These are phyloP conservation scores for Scedosporium minutisporum DNA, from an alignment of 2,329 filamentous ascomycete genomes.

Conservation along the genomic window DNA sequence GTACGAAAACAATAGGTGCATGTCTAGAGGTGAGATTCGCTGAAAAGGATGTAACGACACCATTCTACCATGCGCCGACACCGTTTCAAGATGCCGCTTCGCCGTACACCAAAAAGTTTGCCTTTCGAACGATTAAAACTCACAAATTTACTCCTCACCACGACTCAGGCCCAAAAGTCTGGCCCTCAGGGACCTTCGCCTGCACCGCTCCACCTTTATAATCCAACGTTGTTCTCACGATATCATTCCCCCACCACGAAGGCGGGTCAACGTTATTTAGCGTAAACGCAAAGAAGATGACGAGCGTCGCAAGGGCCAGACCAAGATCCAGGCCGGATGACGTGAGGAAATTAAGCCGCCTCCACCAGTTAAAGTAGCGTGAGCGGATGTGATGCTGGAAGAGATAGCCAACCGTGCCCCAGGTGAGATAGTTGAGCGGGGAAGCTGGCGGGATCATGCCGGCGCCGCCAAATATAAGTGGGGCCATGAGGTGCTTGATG, in stretches of 20 bases:
- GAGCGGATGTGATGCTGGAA: constrained; percentile 62
- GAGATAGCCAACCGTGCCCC: constrained; percentile 60
- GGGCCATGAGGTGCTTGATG: constrained; percentile 46
- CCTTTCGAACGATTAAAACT: background rate
- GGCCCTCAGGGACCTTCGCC: constrained; percentile 37
- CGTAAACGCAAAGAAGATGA: constrained; percentile 62
- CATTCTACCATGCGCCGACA: no score
- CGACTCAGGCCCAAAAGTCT: constrained; percentile 50
- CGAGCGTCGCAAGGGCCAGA: constrained; percentile 54
- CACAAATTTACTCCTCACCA: constrained; percentile 31
- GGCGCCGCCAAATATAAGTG: constrained; percentile 53
- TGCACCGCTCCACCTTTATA: constrained; percentile 49
- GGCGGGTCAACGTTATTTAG: constrained; percentile 53
- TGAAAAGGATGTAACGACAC: no score
- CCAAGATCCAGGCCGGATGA: constrained; percentile 62
- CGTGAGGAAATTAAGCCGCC: constrained; percentile 62
- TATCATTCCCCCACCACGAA: constrained; percentile 59
- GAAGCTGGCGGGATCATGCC: constrained; percentile 55
- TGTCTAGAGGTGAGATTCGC: no score
- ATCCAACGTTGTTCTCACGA: constrained; percentile 53
- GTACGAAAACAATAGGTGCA: no score
- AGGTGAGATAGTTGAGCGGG: constrained; percentile 65
- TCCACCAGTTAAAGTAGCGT: constrained; percentile 60
- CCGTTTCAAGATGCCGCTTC: background rate
- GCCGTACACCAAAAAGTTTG: background rate